Conservation (phyloP, 1,284 basidiomycete species). For the Afroboletus lepidellus region DNA sequence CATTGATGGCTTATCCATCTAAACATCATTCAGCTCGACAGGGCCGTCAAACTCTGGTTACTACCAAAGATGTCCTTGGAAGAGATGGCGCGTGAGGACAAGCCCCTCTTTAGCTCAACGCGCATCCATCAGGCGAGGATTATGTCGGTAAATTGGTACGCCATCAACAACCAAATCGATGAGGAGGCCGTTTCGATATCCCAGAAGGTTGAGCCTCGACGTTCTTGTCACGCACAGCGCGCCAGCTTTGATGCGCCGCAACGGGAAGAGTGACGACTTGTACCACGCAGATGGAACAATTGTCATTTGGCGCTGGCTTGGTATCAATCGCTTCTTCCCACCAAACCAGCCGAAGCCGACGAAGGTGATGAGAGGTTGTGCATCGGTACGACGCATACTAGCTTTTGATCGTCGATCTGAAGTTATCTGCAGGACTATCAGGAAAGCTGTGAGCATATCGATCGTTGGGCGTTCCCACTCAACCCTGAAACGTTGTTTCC, state of each 20-base stretch:
- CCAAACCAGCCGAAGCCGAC: conserved; percentile 38
- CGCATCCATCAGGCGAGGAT: conserved; percentile 65
- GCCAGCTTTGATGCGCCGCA: conserved; percentile 51
- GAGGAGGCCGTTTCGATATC: background rate
- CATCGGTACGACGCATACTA: conserved; percentile 47
- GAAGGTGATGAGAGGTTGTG: conserved; percentile 52
- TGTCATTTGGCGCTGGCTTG: conserved; percentile 65
- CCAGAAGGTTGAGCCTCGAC: conserved; percentile 56
- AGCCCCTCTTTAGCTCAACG: conserved; percentile 67
- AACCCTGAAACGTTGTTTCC: conserved; percentile 10
- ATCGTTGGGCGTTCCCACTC: background rate
- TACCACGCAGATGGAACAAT: conserved; percentile 51
- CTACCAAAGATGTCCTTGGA: conserved; percentile 36
- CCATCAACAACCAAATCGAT: background rate
- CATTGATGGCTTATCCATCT: conserved; percentile 6
- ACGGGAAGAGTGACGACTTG: conserved; percentile 32
- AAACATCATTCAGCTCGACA: conserved; percentile 53
- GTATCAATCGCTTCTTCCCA: conserved; percentile 64
- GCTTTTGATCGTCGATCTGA: conserved; percentile 8
- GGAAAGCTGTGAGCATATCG: conserved; percentile 53
- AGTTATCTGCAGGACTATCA: conserved; percentile 56
- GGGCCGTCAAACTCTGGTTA: conserved; percentile 71
- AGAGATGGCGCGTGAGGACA: conserved; percentile 59
- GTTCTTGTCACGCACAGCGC: conserved; percentile 60
- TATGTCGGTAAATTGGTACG: conserved; percentile 60